Evolutionary conservation across 2,329 filamentous ascomycete species (phyloP).

Genomic region (Xylariaceae sp.): DNA sequence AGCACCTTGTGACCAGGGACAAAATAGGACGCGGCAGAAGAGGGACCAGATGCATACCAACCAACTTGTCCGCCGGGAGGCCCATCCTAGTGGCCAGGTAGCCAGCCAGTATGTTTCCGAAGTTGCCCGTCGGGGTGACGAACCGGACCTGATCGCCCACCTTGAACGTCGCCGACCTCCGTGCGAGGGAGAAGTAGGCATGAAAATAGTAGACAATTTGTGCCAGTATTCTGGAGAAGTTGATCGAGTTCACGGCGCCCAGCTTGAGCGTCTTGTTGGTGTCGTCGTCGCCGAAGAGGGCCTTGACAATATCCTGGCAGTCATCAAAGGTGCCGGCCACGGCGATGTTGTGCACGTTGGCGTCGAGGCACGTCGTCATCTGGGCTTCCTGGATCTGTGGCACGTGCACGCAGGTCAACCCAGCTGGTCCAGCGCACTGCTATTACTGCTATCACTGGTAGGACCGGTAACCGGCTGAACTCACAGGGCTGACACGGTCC

Average conservation of each 20-base stretch:
- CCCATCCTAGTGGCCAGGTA: slow-evolving; percentile 93
- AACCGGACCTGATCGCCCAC: slow-evolving; percentile 69
- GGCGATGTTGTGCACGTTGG: slow-evolving; percentile 87
- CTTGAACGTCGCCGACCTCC: slow-evolving; percentile 54
- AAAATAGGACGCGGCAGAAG: too few relatives aligned
- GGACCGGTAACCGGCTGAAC: slow-evolving; percentile 29
- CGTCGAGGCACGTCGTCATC: slow-evolving; percentile 90
- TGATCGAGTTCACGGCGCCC: slow-evolving; percentile 94
- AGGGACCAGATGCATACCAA: slow-evolving; percentile 33
- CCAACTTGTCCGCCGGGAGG: slow-evolving; percentile 78
- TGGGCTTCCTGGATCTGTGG: slow-evolving; percentile 76
- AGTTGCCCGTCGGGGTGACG: slow-evolving; percentile 92
- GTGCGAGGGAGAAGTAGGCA: slow-evolving; percentile 78
- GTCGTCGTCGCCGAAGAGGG: slow-evolving; percentile 78
- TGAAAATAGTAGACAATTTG: slow-evolving; percentile 98
- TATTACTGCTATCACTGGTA: too few relatives aligned
- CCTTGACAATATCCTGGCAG: slow-evolving; percentile 95
- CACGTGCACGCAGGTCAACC: neutral
- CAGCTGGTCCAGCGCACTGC: neutral
- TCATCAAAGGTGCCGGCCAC: slow-evolving; percentile 93
- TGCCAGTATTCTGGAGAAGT: slow-evolving; percentile 89
- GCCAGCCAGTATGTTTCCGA: slow-evolving; percentile 83
- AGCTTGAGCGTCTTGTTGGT: slow-evolving; percentile 79
- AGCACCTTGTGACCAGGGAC: too few relatives aligned
- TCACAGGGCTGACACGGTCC: slow-evolving; percentile 67